A percentile compares a stretch with the other conserved stretches of the same genome.
Conservation (phyloP, 2,329 filamentous ascomycete species). For the Fusarium proliferatum region DNA sequence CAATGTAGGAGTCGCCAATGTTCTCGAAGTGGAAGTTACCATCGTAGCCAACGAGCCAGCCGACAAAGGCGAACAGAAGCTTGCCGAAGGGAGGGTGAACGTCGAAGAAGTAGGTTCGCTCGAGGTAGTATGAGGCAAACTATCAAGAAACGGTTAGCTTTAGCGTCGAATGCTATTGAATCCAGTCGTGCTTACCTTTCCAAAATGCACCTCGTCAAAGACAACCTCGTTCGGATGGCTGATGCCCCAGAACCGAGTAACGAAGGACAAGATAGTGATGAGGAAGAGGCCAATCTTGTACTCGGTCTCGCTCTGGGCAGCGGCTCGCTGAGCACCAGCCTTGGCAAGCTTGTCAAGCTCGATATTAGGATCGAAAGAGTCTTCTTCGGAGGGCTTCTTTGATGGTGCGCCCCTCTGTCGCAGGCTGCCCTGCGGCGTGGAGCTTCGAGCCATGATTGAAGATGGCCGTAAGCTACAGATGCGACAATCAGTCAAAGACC, state of each 20-base stretch:
- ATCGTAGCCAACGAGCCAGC: constrained; percentile 97
- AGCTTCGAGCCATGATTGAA: constrained; percentile 59
- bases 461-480: constrained; percentile 22
- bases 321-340: constrained; percentile 48
- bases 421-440: constrained; percentile 67
- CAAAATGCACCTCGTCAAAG: constrained; percentile 99
- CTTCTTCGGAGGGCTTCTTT: constrained; percentile 59
- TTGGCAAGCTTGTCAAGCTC: constrained; percentile 64
- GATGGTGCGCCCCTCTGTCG: constrained; percentile 67
- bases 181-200: constrained; percentile 76
- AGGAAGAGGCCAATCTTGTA: constrained; percentile 82
- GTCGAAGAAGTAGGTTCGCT: constrained; percentile 99
- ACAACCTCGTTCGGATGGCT: constrained; percentile 96
- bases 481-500: constrained; percentile 29
- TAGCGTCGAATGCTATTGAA: not conserved
- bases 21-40: constrained; percentile 98
- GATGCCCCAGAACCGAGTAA: constrained; percentile 96
- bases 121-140: constrained; percentile 86
- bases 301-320: constrained; percentile 75
- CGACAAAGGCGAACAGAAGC: constrained; percentile 95
- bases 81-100: constrained; percentile 98
- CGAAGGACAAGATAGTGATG: constrained; percentile 85
- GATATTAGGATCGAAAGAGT: constrained; percentile 53
- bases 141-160: constrained; percentile 47
- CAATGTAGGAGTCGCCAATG: constrained; percentile 97